Percentiles rank a stretch among this genome's conserved stretches.
Conservation (phyloP, 1,139 yeast genomes). For the Sugiyamaella japonica region DNA sequence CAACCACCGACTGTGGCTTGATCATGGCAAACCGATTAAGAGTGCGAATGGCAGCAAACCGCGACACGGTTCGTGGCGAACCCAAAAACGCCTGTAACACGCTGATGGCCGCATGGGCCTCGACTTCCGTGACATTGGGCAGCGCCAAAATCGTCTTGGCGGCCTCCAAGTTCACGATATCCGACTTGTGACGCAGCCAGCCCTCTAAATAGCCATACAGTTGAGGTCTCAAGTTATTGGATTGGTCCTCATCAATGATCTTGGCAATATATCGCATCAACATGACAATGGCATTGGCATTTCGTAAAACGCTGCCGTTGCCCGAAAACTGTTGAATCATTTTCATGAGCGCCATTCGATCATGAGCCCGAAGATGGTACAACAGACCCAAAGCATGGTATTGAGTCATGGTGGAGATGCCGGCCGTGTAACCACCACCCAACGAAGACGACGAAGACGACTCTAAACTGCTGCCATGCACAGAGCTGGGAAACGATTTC, state of each 20-base stretch:
- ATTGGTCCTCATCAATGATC: conserved; percentile 61
- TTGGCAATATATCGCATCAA: conserved; percentile 79
- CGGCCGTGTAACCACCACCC: conserved; percentile 45
- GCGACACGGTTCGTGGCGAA: conserved; percentile 88
- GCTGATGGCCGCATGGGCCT: conserved; percentile 60
- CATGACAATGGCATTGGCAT: conserved; percentile 71
- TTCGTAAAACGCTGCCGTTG: conserved; percentile 40
- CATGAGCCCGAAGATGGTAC: conserved; percentile 85
- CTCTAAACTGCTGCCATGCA: conserved; percentile 19
- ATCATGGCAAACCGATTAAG: conserved; percentile 81
- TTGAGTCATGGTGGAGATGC: conserved; percentile 66
- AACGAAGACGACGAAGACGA: conserved; percentile 17
- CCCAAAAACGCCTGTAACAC: conserved; percentile 74
- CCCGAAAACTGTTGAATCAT: conserved; percentile 75
- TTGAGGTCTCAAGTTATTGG: conserved; percentile 38
- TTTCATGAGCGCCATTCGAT: conserved; percentile 90
- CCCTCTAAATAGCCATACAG: conserved; percentile 65
- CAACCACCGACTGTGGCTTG: conserved; percentile 75
- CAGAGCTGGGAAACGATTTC: conserved; percentile 57
- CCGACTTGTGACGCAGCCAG: conserved; percentile 80
- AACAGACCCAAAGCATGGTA: conserved; percentile 93
- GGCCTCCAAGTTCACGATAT: conserved; percentile 93
- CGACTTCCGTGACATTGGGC: conserved; percentile 60
- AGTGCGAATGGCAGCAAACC: conserved; percentile 91
- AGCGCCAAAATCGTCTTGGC: conserved; percentile 74